Percentiles rank a stretch among this genome's conserved stretches.
These are phyloP conservation scores for Geranium incanum DNA, from an alignment of 441 rosid genomes.

Conservation along the genomic window DNA sequence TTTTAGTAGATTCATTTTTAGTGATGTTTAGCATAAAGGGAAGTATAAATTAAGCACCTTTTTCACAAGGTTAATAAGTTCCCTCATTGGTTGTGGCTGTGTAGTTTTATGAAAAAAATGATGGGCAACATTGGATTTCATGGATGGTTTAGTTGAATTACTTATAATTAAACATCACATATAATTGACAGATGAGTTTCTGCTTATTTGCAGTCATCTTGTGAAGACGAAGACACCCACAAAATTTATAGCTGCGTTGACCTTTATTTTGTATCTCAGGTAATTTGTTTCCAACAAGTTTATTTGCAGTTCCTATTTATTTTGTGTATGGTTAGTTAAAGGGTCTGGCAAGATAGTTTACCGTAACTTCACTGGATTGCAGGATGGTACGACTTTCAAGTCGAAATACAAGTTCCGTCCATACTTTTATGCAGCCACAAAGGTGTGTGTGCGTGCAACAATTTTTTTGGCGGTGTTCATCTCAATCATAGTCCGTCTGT, in stretches of 20 bases:
- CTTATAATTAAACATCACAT: neutral
- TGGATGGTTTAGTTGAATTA: conserved; percentile 5
- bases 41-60: neutral
- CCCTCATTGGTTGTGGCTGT: too few species aligned
- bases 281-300: conserved; percentile 20
- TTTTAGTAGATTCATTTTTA: neutral
- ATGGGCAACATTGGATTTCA: neutral
- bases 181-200: neutral
- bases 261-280: conserved; percentile 86
- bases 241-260: conserved; percentile 71
- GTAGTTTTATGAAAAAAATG: neutral
- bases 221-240: conserved; percentile 63
- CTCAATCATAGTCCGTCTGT: conserved; percentile 4
- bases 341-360: conserved; percentile 5
- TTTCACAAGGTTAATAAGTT: neutral
- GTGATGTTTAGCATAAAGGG: neutral
- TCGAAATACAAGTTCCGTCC: conserved; percentile 86
- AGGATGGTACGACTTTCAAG: conserved; percentile 92
- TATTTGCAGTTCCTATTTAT: neutral
- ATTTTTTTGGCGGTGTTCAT: conserved; percentile 10
- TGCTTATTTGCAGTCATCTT: conserved; percentile 61
- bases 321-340: conserved; percentile 13
- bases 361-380: conserved; percentile 16
- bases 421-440: conserved; percentile 80
- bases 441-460: conserved; percentile 31